Conservation (phyloP, 257 asterid species). For the Nicotiana paniculata region DNA sequence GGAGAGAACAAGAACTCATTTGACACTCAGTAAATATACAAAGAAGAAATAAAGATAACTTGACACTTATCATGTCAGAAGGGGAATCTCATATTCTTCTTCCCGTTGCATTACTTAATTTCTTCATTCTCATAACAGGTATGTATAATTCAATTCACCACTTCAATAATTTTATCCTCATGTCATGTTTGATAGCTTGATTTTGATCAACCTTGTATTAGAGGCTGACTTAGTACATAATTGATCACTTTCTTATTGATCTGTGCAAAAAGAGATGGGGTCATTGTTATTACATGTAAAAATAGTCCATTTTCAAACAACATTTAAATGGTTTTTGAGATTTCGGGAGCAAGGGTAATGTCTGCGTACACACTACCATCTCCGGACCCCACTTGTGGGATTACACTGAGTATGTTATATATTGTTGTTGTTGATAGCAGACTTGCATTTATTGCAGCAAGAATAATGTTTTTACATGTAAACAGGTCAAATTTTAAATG, state of each 20-base stretch:
- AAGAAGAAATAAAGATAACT: background rate
- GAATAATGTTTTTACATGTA: background rate
- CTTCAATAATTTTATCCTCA: background rate
- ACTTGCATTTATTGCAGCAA: background rate
- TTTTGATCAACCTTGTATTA: background rate
- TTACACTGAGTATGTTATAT: too few species aligned
- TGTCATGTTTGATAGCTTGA: background rate
- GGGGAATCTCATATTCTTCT: background rate
- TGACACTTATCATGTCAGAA: conserved; percentile 2
- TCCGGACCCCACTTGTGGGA: too few species aligned
- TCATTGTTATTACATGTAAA: too few species aligned
- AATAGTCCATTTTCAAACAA: background rate
- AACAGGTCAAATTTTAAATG: background rate
- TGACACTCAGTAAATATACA: background rate
- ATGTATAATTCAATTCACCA: background rate
- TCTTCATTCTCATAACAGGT: background rate
- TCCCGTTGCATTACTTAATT: background rate
- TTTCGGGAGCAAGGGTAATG: too few species aligned
- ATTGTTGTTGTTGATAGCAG: background rate
- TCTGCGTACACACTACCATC: too few species aligned
- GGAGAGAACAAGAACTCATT: background rate
- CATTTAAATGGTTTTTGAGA: background rate
- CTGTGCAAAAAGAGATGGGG: background rate
- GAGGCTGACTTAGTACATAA: background rate
- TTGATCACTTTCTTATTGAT: background rate